phyloP scores from a whole-genome alignment of 352 stramenopile species.

The Phytopythium delawarense region DNA sequence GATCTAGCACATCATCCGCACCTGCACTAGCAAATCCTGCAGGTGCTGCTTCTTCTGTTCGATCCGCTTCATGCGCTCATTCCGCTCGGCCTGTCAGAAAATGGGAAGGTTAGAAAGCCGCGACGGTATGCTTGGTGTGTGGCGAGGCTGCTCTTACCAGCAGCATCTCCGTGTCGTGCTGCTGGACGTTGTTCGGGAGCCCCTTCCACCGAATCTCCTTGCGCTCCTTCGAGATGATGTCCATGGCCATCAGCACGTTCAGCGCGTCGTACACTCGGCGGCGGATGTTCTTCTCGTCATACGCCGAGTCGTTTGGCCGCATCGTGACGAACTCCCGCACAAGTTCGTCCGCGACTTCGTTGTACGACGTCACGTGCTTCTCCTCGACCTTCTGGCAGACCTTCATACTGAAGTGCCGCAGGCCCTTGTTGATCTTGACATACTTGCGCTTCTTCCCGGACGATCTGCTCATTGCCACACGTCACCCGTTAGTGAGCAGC shows the following conservation, averaged over 20 bases:
- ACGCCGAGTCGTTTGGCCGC: conserved; percentile 79
- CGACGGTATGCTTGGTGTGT: neutral
- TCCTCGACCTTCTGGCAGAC: conserved; percentile 97
- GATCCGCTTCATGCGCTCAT: conserved; percentile 74
- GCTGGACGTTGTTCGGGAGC: conserved; percentile 71
- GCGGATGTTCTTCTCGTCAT: conserved; percentile 95
- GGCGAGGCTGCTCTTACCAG: conserved; percentile 31
- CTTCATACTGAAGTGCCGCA: conserved; percentile 95
- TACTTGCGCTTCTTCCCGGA: conserved; percentile 77
- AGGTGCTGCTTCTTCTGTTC: conserved; percentile 90
- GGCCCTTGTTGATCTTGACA: conserved; percentile 87
- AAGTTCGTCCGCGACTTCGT: conserved; percentile 94
- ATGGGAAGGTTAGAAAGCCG: neutral
- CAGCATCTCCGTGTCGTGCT: conserved; percentile 88
- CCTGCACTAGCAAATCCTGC: conserved; percentile 90
- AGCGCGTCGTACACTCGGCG: conserved; percentile 96
- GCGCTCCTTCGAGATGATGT: conserved; percentile 97
- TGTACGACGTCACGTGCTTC: conserved; percentile 94
- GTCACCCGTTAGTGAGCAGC: neutral
- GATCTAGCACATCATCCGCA: neutral
- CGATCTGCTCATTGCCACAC: conserved; percentile 21
- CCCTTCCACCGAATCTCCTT: conserved; percentile 90
- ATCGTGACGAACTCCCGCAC: conserved; percentile 88
- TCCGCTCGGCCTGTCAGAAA: conserved; percentile 49
- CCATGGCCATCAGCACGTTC: conserved; percentile 98